Evolutionary conservation across 2,329 filamentous ascomycete genomes (phyloP).

Genomic region (Apiospora rasikravindrae): DNA sequence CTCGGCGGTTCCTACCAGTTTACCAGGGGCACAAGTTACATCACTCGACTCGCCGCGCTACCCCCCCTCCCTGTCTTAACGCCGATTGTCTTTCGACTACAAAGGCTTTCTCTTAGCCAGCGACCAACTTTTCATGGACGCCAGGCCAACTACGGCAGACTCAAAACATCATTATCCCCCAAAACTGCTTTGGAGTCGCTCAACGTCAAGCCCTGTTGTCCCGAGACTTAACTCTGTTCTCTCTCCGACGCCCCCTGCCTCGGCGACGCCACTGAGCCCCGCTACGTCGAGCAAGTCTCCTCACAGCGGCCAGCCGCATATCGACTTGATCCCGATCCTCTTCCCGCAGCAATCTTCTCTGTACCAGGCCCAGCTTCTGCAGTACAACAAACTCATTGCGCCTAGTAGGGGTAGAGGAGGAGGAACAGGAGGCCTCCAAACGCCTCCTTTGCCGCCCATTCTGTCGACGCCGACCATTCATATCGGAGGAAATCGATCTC

Average conservation of each 20-base stretch:
- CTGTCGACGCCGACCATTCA: slow-evolving; percentile 62
- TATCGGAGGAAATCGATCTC: slow-evolving; percentile 57
- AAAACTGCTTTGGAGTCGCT: slow-evolving; percentile 47
- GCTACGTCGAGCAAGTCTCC: slow-evolving; percentile 31
- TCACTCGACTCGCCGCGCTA: not conserved
- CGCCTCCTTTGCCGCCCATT: slow-evolving; percentile 59
- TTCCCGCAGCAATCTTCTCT: slow-evolving; percentile 63
- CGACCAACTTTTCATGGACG: slow-evolving; percentile 54
- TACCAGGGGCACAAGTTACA: not conserved
- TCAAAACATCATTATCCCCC: slow-evolving; percentile 53
- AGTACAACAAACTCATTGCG: slow-evolving; percentile 70
- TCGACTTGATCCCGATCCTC: slow-evolving; percentile 62
- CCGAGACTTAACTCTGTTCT: slow-evolving; percentile 38
- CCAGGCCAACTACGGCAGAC: slow-evolving; percentile 55
- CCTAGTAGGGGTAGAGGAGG: slow-evolving; percentile 58
- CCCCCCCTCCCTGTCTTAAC: not conserved
- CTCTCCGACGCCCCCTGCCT: slow-evolving; percentile 25
- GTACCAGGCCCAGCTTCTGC: slow-evolving; percentile 66
- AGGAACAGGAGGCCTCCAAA: slow-evolving; percentile 55
- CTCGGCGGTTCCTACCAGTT: not conserved
- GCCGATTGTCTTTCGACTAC: slow-evolving; percentile 12
- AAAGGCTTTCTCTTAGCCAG: slow-evolving; percentile 21
- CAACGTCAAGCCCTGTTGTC: slow-evolving; percentile 40
- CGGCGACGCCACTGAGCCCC: slow-evolving; percentile 10
- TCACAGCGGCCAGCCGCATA: slow-evolving; percentile 42